Base-by-base conservation (phyloP, 208 protist species). In the Leishmania tropica region DNA sequence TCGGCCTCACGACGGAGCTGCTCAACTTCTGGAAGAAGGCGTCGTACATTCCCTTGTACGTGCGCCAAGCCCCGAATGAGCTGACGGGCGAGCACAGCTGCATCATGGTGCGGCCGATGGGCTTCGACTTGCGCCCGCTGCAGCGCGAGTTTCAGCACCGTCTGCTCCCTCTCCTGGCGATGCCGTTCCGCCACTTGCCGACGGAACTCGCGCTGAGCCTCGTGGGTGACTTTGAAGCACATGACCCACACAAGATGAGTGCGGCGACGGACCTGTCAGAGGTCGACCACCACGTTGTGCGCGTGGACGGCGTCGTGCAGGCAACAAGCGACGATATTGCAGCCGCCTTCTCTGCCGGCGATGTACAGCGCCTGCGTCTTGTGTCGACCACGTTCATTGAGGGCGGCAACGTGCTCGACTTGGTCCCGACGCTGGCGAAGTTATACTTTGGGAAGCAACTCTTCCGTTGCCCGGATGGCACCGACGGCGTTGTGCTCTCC, bases 71-170 rank as follows among this genome's bases (percentile, higher is more conserved):
- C 17, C 68, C 92, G 21, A 99, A 99, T 85, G 99, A 99, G 76
- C 87, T 99, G 35, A 99, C 99, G 19, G 99, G 99, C 7, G 99
- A 99, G 93, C 98, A 99, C 90, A 99, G 99, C 62, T 99, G 96
- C 75, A 99, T 99, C 62, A 99, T 99, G 98, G 83, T 99, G 48
- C 87, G 83, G 31, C 88, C 93, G 8, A 88, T 97, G 76, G 94
- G 89, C 67, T 91, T 96, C 78, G 88, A 94, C 58, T 51, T 97
- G 21, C 42, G 76, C 24, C 80, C 91, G 17, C 88, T 97, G 13
- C 85, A 92, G 40, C 73, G 76, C 65, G 98, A 99, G 89, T 99
- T 99, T 83, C 90, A 88, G 70, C 92, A 89, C 42, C 93, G 99
- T 31, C 98, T 99, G 71, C 81, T 97, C n/a, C 85, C 86, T 28